Evolutionary conservation across 2,329 filamentous ascomycete genomes (phyloP).

Genomic region (Graphilbum ipis-grandicollis): DNA sequence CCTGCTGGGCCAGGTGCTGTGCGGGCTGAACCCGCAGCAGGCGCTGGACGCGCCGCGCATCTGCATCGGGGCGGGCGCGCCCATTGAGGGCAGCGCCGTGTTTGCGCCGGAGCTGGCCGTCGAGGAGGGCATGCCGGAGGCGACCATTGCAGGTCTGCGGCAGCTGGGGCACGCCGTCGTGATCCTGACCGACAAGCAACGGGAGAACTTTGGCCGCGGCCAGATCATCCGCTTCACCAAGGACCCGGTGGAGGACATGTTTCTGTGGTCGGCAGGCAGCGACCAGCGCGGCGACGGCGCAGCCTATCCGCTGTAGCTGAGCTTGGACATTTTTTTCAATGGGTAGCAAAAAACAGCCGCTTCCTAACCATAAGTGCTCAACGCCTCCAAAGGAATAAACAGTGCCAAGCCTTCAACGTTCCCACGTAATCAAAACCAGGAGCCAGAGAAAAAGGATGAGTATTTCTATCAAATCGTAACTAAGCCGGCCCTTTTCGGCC

Average conservation of each 20-base stretch:
- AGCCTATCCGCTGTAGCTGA: conserved; percentile 39
- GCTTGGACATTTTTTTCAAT: no score
- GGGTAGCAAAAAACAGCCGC: no score
- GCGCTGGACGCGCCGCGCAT: conserved; percentile 84
- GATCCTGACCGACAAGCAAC: conserved; percentile 45
- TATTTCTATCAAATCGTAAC: no score
- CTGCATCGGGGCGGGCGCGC: conserved; percentile 63
- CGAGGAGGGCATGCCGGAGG: conserved; percentile 63
- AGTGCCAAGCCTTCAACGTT: no score
- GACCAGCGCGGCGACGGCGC: conserved; percentile 74
- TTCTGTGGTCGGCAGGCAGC: conserved; percentile 77
- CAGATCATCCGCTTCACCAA: conserved; percentile 69
- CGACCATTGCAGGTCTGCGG: conserved; percentile 49
- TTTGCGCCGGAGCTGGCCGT: conserved; percentile 52
- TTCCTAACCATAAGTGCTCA: no score
- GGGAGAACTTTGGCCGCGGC: conserved; percentile 65
- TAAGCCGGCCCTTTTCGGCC: no score
- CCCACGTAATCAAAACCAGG: no score
- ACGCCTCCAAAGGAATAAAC: no score
- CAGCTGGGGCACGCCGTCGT: conserved; percentile 56
- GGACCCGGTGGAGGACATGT: conserved; percentile 48
- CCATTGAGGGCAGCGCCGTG: conserved; percentile 34
- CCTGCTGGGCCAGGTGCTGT: conserved; percentile 73
- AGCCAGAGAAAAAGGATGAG: no score
- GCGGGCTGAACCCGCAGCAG: conserved; percentile 66